Evolutionary conservation across 805 yeast species (phyloP).

Genomic region (Metschnikowia henanensis): DNA sequence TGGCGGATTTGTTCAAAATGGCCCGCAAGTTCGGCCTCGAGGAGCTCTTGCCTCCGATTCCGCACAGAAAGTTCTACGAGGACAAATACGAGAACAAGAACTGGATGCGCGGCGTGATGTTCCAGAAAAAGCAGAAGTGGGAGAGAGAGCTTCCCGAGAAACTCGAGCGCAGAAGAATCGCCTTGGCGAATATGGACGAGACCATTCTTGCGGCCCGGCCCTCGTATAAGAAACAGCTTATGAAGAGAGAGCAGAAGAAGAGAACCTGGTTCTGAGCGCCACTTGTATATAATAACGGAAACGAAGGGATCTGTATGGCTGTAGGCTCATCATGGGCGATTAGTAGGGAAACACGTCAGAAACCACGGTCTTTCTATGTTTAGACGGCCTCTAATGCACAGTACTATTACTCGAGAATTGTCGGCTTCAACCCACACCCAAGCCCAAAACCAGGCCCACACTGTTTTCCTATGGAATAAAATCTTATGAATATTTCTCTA

Average conservation of each 20-base stretch:
- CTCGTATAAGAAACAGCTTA: slow-evolving; percentile 39
- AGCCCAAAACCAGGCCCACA: no score
- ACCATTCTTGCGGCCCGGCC: slow-evolving; percentile 63
- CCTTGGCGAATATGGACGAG: slow-evolving; percentile 64
- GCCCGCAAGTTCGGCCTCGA: slow-evolving; percentile 81
- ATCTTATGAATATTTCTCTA: no score
- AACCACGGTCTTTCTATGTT: no score
- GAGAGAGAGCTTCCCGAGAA: slow-evolving; percentile 66
- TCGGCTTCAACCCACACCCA: no score
- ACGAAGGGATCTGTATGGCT: no score
- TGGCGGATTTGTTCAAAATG: slow-evolving; percentile 77
- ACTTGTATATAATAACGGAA: slow-evolving; percentile 13
- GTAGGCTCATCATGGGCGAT: no score
- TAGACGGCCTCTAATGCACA: no score
- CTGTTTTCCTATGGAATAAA: no score
- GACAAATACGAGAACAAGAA: slow-evolving; percentile 72
- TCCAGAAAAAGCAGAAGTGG: slow-evolving; percentile 80
- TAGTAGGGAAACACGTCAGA: no score
- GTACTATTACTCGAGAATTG: no score
- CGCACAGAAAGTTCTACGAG: slow-evolving; percentile 70
- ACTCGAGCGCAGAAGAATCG: slow-evolving; percentile 60
- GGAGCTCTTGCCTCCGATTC: slow-evolving; percentile 69
- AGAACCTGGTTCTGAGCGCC: slow-evolving; percentile 33
- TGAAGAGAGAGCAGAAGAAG: slow-evolving; percentile 34
- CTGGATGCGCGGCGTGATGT: slow-evolving; percentile 72